Percentiles rank a stretch among this genome's conserved stretches.
phyloP scores from a whole-genome alignment of 2,329 filamentous ascomycete genomes.

The Aspergillus awamori region DNA sequence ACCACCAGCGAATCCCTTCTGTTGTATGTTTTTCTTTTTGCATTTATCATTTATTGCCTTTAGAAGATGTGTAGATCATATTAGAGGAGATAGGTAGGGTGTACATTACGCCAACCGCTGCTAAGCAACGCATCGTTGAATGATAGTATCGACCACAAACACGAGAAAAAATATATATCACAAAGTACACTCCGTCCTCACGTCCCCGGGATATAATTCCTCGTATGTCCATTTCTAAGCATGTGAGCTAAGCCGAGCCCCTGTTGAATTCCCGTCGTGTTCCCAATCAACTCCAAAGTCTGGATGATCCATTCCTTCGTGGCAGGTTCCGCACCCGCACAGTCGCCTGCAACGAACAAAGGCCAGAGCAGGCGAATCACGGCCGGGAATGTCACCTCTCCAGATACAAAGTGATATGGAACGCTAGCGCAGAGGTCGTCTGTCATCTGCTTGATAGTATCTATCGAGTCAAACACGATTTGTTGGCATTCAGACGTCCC shows the following conservation, averaged over 20 bases:
- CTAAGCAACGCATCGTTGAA: no score
- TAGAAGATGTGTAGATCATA: no score
- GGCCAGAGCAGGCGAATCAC: constrained; percentile 21
- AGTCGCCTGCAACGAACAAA: constrained; percentile 21
- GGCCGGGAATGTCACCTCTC: constrained; percentile 9
- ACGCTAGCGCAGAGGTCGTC: constrained; percentile 25
- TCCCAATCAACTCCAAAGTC: constrained; percentile 4
- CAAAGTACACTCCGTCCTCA: no score
- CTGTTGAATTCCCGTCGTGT: not conserved
- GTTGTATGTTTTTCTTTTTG: no score
- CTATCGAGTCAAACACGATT: not conserved
- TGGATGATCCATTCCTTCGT: constrained; percentile 1
- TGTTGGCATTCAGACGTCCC: not conserved
- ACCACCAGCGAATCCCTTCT: no score
- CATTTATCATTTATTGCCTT: no score
- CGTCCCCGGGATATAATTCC: not conserved
- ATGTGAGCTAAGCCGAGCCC: not conserved
- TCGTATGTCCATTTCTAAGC: not conserved
- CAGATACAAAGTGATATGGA: constrained; percentile 20
- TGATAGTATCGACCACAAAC: no score
- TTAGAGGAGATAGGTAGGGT: no score
- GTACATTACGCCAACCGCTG: no score
- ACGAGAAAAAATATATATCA: no score
- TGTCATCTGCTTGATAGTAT: constrained; percentile 7
- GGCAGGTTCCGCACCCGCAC: not conserved